Base-by-base conservation (phyloP, 2,329 filamentous ascomycete genomes). In the Aspergillus tanneri region DNA sequence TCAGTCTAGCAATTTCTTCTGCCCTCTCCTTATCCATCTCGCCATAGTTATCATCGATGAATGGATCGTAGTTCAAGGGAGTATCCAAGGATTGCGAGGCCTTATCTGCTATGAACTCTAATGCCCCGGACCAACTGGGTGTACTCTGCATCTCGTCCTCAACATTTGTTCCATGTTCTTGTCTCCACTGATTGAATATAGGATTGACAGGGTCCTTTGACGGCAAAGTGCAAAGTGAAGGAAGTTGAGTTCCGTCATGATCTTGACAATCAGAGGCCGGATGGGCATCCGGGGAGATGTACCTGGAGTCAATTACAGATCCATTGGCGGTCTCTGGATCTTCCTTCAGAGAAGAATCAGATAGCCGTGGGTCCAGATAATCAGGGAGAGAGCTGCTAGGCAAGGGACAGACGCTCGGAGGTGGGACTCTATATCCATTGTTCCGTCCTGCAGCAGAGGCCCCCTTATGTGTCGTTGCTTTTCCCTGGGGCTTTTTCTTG, bases 1-100 rank as follows among this genome's bases (percentile, higher is more conserved):
- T 78, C 27, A 77, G 58, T 53, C 70, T 69, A 41, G 65, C 59
- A 25, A 70, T 66, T 27, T 72, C 71, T 24, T 72, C 70, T 3
- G 59, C 56, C 24, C 61, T 64, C 32, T 61, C 58, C 21, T 62
- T 67, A n/a, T 63, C 61, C 18, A 44, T 46, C 16, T 63, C 65
- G 16, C 42, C 41, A 5, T 62, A 54, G 11, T 35, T 32, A 32
- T 34, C 39, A 22, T 58, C 55, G 27, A 58, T 45, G 38, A 61
- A 58, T 3, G 54, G 52, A 36, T 61, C 58, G 32, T 51, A 58
- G 34, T 49, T 58, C 32, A 50, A 42, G 9, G 23, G 43, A 10
- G 30, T 32, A 21, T 30, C 35, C 8, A 48, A 37, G 2, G 46
- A 25, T 9, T 40, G 46, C 4, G 37, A 27, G 40, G 35, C 41